A percentile compares a stretch with the other conserved stretches of the same genome.
phyloP scores from a whole-genome alignment of 1,284 basidiomycete genomes.

The Cryptococcus sp. region DNA sequence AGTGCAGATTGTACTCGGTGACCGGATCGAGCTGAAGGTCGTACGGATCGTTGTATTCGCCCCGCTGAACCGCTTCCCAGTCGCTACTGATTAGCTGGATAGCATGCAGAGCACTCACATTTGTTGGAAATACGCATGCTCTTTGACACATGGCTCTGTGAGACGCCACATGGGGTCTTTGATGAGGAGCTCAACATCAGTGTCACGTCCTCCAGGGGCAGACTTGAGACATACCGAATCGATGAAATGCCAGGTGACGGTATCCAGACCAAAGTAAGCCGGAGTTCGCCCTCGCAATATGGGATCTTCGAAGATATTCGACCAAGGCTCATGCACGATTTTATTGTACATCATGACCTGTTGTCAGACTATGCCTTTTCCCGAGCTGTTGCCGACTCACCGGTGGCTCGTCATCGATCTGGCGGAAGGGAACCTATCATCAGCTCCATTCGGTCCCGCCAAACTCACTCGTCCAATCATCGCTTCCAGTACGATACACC shows the following conservation, averaged over 20 bases:
- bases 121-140: slow-evolving; percentile 92
- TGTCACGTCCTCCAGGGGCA: not conserved
- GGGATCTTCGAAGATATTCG: slow-evolving; percentile 56
- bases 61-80: slow-evolving; percentile 31
- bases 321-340: slow-evolving; percentile 36
- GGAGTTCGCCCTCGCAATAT: slow-evolving; percentile 79
- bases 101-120: slow-evolving; percentile 57
- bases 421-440: slow-evolving; percentile 66
- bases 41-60: slow-evolving; percentile 67
- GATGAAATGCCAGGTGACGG: slow-evolving; percentile 89
- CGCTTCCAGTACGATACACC: slow-evolving; percentile 96
- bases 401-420: slow-evolving; percentile 20
- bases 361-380: slow-evolving; percentile 1
- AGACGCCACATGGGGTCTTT: slow-evolving; percentile 84
- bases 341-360: slow-evolving; percentile 26
- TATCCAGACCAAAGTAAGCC: slow-evolving; percentile 73
- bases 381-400: slow-evolving; percentile 10
- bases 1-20: slow-evolving; percentile 91
- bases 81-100: slow-evolving; percentile 13
- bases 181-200: slow-evolving; percentile 62
- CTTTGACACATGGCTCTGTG: slow-evolving; percentile 77
- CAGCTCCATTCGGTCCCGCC: not conserved
- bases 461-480: slow-evolving; percentile 37
- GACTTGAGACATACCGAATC: slow-evolving; percentile 64
- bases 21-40: slow-evolving; percentile 87